Evolutionary conservation across 2,329 filamentous ascomycete genomes (phyloP).

Genomic region (Apiospora malaysiana): DNA sequence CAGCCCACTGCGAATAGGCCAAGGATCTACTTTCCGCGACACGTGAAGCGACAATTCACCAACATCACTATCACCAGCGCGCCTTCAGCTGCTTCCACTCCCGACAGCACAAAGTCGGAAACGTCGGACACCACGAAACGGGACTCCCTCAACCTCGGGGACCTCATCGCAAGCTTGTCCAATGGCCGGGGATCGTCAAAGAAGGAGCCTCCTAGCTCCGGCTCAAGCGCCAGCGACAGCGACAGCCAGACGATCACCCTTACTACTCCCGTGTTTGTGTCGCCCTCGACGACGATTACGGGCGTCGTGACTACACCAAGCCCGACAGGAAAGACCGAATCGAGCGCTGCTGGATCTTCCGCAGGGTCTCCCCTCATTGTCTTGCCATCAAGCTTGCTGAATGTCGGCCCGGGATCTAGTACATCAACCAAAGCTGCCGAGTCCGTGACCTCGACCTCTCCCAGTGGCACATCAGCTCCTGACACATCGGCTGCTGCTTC

Average conservation of each 20-base stretch:
- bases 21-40: conserved; percentile 50
- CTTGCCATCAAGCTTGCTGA: not conserved
- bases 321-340: not conserved
- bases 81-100: conserved; percentile 27
- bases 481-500: too few species aligned
- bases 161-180: conserved; percentile 33
- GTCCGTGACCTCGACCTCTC: not conserved
- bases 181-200: conserved; percentile 21
- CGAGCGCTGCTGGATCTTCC: not conserved
- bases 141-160: conserved; percentile 26
- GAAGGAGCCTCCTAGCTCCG: conserved; percentile 17
- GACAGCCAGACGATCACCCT: conserved; percentile 14
- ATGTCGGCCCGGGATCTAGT: not conserved
- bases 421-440: not conserved
- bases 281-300: conserved; percentile 27
- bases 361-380: not conserved
- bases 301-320: not conserved
- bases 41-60: conserved; percentile 47
- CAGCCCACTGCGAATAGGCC: conserved; percentile 39
- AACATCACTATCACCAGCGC: conserved; percentile 41
- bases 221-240: not conserved
- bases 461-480: not conserved
- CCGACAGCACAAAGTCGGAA: conserved; percentile 26
- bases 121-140: conserved; percentile 22
- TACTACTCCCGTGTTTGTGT: conserved; percentile 12